Evolutionary conservation across 1,284 basidiomycete genomes (phyloP).

Genomic region (Malassezia dermatis): DNA sequence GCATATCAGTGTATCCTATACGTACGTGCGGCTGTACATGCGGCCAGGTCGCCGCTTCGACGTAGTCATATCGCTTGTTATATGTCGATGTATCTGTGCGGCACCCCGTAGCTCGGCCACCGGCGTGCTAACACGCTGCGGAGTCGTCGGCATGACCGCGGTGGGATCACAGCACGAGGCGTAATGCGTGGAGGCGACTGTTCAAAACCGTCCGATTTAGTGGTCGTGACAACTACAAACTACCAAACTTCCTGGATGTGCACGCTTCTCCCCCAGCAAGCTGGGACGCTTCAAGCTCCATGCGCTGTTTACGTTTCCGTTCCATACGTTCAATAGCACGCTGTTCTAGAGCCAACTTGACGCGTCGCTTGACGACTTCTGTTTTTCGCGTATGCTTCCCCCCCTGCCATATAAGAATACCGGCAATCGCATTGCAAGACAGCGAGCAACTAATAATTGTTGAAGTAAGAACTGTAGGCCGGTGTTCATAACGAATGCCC

Average conservation of each 20-base stretch:
- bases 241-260: too few species aligned
- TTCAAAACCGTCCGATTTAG: neutral
- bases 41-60: constrained; percentile 18
- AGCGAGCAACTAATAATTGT: constrained; percentile 66
- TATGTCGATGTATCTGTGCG: neutral
- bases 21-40: constrained; percentile 24
- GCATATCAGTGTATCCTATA: constrained; percentile 6
- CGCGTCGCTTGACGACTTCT: constrained; percentile 60
- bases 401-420: constrained; percentile 67
- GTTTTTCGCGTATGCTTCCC: constrained; percentile 67
- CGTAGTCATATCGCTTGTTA: neutral
- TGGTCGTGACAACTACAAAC: neutral
- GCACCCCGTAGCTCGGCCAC: constrained; percentile 1
- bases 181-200: neutral
- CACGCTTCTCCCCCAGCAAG: neutral
- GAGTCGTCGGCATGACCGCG: neutral
- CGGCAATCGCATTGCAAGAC: constrained; percentile 69
- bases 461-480: constrained; percentile 55
- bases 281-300: neutral
- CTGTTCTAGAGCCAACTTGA: constrained; percentile 60
- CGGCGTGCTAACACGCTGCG: constrained; percentile 2
- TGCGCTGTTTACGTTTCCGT: constrained; percentile 2
- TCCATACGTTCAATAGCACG: constrained; percentile 27
- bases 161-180: neutral
- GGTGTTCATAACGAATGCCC: constrained; percentile 53